Evolutionary conservation across 306 rosid genomes (phyloP).

Genomic region (Inga leiocalycina): DNA sequence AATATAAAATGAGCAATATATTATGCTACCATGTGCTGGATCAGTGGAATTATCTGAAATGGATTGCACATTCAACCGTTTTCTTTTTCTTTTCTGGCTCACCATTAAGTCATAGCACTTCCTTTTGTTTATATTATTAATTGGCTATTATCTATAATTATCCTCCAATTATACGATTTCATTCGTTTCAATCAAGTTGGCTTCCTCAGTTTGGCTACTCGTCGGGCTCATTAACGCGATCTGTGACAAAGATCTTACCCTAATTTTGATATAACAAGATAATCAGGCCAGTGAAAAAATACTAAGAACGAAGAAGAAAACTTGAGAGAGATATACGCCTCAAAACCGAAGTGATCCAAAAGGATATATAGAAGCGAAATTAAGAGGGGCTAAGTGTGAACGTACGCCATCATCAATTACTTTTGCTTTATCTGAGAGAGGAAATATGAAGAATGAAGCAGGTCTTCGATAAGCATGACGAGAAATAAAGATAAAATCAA

Average conservation of each 20-base stretch:
- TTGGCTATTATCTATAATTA: not conserved
- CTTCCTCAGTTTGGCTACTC: not conserved
- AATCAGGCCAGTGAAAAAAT: not conserved
- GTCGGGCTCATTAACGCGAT: not conserved
- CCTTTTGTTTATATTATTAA: not conserved
- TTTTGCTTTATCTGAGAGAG: not conserved
- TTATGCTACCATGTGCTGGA: not conserved
- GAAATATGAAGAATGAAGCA: not conserved
- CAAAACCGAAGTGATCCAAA: not conserved
- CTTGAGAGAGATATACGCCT: not conserved
- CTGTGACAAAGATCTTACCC: not conserved
- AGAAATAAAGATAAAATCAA: slow-evolving; percentile 3
- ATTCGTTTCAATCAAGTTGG: not conserved
- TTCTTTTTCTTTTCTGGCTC: not conserved
- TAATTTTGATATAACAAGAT: not conserved
- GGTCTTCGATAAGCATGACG: not conserved
- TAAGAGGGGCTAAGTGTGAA: not conserved
- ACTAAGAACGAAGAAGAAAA: not conserved
- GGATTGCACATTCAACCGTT: not conserved
- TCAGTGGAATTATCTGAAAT: not conserved
- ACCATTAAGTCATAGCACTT: not conserved
- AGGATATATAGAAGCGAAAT: not conserved
- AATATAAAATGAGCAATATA: not conserved
- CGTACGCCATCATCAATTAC: not conserved
- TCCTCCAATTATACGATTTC: not conserved